These are phyloP conservation scores for Xylaria castorea DNA, from an alignment of 495 filamentous ascomycete species.

Conservation along the genomic window DNA sequence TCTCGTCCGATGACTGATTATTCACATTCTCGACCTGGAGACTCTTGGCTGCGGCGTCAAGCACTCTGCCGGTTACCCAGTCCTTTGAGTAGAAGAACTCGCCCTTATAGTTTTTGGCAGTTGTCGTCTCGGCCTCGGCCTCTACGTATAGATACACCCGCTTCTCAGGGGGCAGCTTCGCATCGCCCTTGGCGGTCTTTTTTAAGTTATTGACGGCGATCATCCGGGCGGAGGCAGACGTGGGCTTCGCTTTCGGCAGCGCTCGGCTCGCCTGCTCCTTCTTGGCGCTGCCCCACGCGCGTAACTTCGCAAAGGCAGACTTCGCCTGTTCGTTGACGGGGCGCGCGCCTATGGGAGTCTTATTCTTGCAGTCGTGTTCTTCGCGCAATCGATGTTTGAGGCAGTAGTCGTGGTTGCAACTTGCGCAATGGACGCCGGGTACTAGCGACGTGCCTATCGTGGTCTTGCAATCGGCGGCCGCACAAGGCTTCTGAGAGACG, in stretches of 20 bases:
- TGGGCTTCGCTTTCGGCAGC: slow-evolving; percentile 66
- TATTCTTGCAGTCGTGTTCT: slow-evolving; percentile 80
- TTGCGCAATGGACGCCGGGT: slow-evolving; percentile 79
- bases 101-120: slow-evolving; percentile 74
- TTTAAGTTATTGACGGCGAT: slow-evolving; percentile 77
- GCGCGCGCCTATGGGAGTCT: slow-evolving; percentile 71
- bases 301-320: slow-evolving; percentile 71
- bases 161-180: slow-evolving; percentile 76
- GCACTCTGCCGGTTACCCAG: slow-evolving; percentile 85
- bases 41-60: slow-evolving; percentile 85
- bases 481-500: slow-evolving; percentile 64
- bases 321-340: slow-evolving; percentile 58
- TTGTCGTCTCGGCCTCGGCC: slow-evolving; percentile 79
- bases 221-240: slow-evolving; percentile 63
- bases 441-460: slow-evolving; percentile 79
- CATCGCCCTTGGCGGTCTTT: slow-evolving; percentile 87
- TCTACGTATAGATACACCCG: slow-evolving; percentile 87
- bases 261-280: slow-evolving; percentile 52
- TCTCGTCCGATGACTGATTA: slow-evolving; percentile 78
- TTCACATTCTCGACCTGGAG: slow-evolving; percentile 88
- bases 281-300: slow-evolving; percentile 59
- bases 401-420: slow-evolving; percentile 87
- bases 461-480: slow-evolving; percentile 78
- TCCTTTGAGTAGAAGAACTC: slow-evolving; percentile 85
- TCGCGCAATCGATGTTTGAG: slow-evolving; percentile 88